phyloP scores from a whole-genome alignment of 805 yeast species.

The Starmera pachycereana region DNA sequence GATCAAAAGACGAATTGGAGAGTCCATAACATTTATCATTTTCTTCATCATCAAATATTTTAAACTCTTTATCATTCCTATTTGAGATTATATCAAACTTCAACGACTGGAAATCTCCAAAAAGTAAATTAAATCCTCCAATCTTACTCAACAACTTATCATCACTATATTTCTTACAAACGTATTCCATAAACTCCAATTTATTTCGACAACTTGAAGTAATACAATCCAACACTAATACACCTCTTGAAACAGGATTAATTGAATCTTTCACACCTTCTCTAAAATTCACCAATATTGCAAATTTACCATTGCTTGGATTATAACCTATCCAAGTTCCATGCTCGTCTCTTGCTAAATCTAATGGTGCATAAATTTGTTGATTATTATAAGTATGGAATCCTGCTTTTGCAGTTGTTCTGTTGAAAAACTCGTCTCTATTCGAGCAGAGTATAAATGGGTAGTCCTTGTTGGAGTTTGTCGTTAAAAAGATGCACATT shows the following conservation, averaged over 20 bases:
- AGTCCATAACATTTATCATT: slow-evolving; percentile 32
- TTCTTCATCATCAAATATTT: slow-evolving; percentile 17
- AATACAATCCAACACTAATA: slow-evolving; percentile 30
- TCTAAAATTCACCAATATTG: slow-evolving; percentile 68
- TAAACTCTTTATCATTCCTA: slow-evolving; percentile 19
- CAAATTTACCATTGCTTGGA: slow-evolving; percentile 40
- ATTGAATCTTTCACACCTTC: slow-evolving; percentile 28
- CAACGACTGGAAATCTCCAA: slow-evolving; percentile 23
- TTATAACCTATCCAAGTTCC: slow-evolving; percentile 91
- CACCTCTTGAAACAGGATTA: slow-evolving; percentile 34
- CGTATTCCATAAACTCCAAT: slow-evolving; percentile 13
- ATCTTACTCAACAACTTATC: slow-evolving; percentile 13
- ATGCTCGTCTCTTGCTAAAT: slow-evolving; percentile 58
- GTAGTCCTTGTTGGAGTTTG: slow-evolving; percentile 61
- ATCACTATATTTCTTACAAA: slow-evolving; percentile 10
- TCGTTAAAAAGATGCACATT: slow-evolving; percentile 75
- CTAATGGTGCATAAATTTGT: slow-evolving; percentile 55
- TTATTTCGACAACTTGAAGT: slow-evolving; percentile 14
- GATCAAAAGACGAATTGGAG: slow-evolving; percentile 54
- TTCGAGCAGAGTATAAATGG: slow-evolving; percentile 73
- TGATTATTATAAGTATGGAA: slow-evolving; percentile 23
- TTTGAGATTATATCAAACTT: slow-evolving; percentile 21
- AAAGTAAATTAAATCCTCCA: slow-evolving; percentile 25
- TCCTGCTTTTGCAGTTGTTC: slow-evolving; percentile 59
- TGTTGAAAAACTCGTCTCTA: slow-evolving; percentile 72